Base-by-base conservation (phyloP, 2,329 filamentous ascomycete species). In the Stylonectria norvegica region DNA sequence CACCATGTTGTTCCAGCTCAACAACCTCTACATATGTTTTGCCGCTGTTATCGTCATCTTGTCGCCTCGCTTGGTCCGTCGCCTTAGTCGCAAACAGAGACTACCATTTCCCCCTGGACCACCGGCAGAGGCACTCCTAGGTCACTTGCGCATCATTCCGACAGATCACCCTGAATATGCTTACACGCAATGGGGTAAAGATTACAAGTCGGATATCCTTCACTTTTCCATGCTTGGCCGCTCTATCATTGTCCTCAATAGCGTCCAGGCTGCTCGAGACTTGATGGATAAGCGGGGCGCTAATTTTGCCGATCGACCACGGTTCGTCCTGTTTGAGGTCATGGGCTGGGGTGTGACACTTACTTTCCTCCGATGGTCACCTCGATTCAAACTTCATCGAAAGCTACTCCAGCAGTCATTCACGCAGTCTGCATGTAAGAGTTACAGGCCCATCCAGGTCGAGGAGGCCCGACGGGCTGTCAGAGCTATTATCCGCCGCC, bases 101-200 rank as follows among this genome's bases (percentile, higher is more conserved):
- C 30, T 42, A 8, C 47, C 37, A 5, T 41, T 52, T 12, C 50
- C 50, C 5, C 49, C 47, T 11, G 44, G 47, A 0, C 49, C 50
- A 12, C 47, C 45, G 9, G 40, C 30, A 4, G 55, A 58, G 10
- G 62, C 62, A 2, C 50, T 71, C 10, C 53, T 64, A 12, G 69
- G 69, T 5, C 66, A 65, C 32, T 42, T 52, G 5, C 61, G 62
- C 2, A 63, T 72, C 40, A 55, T 64, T 16, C 69, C 49, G 7
- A 27, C 36, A 14, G 34, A 44, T 14, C 40, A 49, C 25, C 46
- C 50, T 1, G 40, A 43, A n/a, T 33, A 40, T 20, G 40, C 33
- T 4, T 53, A 51, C 19, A 38, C 41, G 9, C 19, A 16, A 14
- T 48, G 41, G 43, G 40, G 38, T 4, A 38, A 30, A 15, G 27